Evolutionary conservation across 768 basidiomycete genomes (phyloP), one percentile per base, ranked within the genome.

Genomic region (Mycena latifolia): DNA sequence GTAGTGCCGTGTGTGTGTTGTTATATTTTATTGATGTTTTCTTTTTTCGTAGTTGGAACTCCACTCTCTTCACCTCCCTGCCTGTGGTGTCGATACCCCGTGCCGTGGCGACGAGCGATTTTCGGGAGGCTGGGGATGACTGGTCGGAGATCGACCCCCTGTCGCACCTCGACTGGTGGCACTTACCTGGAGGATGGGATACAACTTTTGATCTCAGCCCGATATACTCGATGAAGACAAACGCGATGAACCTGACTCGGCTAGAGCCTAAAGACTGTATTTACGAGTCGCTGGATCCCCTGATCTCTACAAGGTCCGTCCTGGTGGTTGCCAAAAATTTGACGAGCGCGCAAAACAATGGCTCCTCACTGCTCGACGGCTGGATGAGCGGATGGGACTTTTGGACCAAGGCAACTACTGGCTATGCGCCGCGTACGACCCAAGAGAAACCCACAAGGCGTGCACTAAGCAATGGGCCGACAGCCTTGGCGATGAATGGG

Each of bases 331-430:
- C 43, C 20, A n/a, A 45, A 45, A 45, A 45, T 9, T n/a, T 45
- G 43, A 45, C 43, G 43, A 45, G 43, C n/a, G n/a, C 43, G n/a
- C 43, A 45, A 45, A 45, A 45, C 43, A 45, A 45, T 45, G 43
- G 43, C 43, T 45, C 43, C 4, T 45, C 43, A 45, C 43, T 45
- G 43, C 18, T 45, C n/a, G 20, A 45, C 43, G 43, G 43, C n/a
- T 45, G 43, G 43, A 45, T 45, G 43, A 45, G 43, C 10, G 43
- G 43, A 45, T 45, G 43, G 43, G 43, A 22, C 43, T 45, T 5
- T n/a, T 45, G 43, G 43, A 20, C 43, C 3, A 2, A n/a, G 10
- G 43, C 43, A 45, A 22, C 43, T 5, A 45, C 43, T 45, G 43
- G 43, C 17, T 45, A n/a, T 45, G 43, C 43, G 20, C 43, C 43